These are phyloP conservation scores for Amanita fuliginea DNA, from an alignment of 768 basidiomycete genomes.

Conservation along the genomic window DNA sequence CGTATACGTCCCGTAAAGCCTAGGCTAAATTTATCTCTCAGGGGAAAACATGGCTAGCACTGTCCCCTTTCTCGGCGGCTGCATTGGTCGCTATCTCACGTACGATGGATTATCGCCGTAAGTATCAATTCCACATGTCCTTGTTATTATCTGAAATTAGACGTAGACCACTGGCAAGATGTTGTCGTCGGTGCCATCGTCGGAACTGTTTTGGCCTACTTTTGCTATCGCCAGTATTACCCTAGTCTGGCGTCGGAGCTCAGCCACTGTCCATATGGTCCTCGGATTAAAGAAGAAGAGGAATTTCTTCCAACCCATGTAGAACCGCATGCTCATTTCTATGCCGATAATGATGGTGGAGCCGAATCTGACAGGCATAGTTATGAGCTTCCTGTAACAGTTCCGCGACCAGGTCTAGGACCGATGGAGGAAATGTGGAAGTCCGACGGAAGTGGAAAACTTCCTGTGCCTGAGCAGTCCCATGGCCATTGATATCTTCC, in stretches of 20 bases:
- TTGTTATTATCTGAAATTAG: slow-evolving; percentile 8
- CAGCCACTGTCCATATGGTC: slow-evolving; percentile 63
- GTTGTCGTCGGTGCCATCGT: slow-evolving; percentile 71
- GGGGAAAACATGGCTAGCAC: slow-evolving; percentile 76
- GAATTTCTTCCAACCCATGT: slow-evolving; percentile 28
- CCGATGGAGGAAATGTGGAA: slow-evolving; percentile 24
- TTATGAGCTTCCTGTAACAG: slow-evolving; percentile 15
- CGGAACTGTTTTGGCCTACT: slow-evolving; percentile 61
- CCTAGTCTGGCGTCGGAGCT: slow-evolving; percentile 52
- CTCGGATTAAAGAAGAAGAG: slow-evolving; percentile 40
- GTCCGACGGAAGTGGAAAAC: slow-evolving; percentile 15
- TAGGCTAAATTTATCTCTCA: slow-evolving; percentile 14
- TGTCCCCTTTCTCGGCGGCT: slow-evolving; percentile 70
- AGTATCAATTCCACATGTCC: slow-evolving; percentile 15
- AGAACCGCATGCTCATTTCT: slow-evolving; percentile 9
- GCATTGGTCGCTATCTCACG: slow-evolving; percentile 73
- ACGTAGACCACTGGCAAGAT: slow-evolving; percentile 84
- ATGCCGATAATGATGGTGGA: slow-evolving; percentile 1
- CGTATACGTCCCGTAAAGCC: not conserved
- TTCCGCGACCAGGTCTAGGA: slow-evolving; percentile 15
- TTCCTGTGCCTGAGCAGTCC: not conserved
- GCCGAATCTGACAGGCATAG: slow-evolving; percentile 11
- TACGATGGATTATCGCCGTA: slow-evolving; percentile 88
- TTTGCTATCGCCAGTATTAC: slow-evolving; percentile 78
- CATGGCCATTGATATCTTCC: not conserved